These are phyloP conservation scores for Bipolaris gigantea DNA, from an alignment of 2,329 filamentous ascomycete species.

Conservation along the genomic window DNA sequence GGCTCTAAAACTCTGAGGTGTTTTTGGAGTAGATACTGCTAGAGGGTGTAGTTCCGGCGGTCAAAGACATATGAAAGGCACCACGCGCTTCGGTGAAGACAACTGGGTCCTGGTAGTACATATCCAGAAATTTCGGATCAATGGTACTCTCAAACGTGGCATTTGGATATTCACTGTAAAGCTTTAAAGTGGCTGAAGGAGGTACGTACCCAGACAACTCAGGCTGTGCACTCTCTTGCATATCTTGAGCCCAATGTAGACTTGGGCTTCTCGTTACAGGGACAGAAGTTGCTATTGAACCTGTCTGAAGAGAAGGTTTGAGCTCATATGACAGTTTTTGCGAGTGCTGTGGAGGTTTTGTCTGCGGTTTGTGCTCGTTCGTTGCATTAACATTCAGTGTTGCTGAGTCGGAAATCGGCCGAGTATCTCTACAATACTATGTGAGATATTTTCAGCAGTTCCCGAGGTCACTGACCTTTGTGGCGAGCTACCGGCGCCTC, in stretches of 20 bases:
- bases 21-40: background rate
- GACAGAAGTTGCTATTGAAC: background rate
- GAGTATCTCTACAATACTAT: background rate
- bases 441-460: background rate
- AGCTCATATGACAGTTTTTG: background rate
- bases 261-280: background rate
- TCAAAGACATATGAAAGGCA: background rate
- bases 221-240: background rate
- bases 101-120: background rate
- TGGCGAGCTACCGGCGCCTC: background rate
- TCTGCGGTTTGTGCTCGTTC: background rate
- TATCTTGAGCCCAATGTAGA: background rate
- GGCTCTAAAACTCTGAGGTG: background rate
- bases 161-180: background rate
- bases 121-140: background rate
- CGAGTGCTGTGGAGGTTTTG: background rate
- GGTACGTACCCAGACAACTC: slow-evolving; percentile 8
- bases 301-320: background rate
- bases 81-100: background rate
- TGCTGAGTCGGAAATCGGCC: background rate
- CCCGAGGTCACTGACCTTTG: slow-evolving; percentile 1
- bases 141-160: background rate
- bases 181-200: background rate
- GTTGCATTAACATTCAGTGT: background rate
- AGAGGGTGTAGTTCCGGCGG: background rate